Base-by-base conservation (phyloP, 78 protist species). In the Tieghemostelium lacteum region DNA sequence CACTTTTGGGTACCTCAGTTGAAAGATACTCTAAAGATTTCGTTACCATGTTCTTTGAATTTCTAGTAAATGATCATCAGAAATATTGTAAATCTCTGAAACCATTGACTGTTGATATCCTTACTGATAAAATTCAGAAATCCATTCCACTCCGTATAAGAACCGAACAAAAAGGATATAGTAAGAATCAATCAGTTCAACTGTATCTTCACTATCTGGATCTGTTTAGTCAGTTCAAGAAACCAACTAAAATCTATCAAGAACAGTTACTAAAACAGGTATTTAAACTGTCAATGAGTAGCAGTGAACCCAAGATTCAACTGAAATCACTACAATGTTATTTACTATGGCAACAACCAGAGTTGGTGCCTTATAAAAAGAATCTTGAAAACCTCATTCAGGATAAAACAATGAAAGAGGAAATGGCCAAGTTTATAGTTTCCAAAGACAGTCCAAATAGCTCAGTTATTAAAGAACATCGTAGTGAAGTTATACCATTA, bases 401-500 rank as follows among this genome's bases (percentile, higher is more conserved):
- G 2, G 91, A 83, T 33, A 69, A 66, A 61, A 42, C 91, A 39
- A 83, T 69, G 78, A 73, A 74, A 40, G 91, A 83, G 1, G 91
- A 83, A 45, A 83, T 83, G 91, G 39, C 73, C 6, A 83, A 20
- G 0, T 83, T 83, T 58, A 70, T 83, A 16, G 52, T 83, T 22
- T 50, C 91, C 3, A 57, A 34, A 28, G 62, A 45, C 3, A 69
- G 78, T 2, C 91, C 91, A 66, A 57, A 54, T 33, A 17, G 33
- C 24, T 70, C 80, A 3, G 63, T 83, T 19, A 10, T 36, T 1
- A 8, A 12, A 19, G 63, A 69, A 6, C 71, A 83, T 12, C 36
- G 91, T 26, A 1, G 16, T 2, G 60, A 45, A 29, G 55, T 83
- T 54, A 24, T 83, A 12, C 67, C 63, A 2, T n/a, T 83, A 1